These are phyloP conservation scores for Celoporthe dispersa DNA, from an alignment of 2,329 filamentous ascomycete species.

Conservation along the genomic window DNA sequence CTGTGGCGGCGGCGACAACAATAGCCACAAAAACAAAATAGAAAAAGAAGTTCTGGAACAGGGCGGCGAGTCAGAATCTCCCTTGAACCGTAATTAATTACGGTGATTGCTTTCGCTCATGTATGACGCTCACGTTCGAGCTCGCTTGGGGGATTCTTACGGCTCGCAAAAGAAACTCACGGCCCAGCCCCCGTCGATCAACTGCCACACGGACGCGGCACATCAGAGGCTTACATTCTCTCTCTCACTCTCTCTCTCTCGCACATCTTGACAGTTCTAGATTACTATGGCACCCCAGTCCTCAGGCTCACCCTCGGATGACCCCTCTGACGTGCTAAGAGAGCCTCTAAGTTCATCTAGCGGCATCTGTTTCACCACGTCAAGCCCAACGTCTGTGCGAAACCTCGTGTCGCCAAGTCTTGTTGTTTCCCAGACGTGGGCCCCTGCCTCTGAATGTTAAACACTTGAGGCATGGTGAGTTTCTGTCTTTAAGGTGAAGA, in stretches of 20 bases:
- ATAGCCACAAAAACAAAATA: not conserved
- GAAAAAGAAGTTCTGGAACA: not conserved
- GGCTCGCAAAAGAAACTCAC: not conserved
- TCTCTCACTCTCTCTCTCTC: not conserved
- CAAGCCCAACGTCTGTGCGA: slow-evolving; percentile 17
- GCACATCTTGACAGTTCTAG: not conserved
- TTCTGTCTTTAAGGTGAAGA: not conserved
- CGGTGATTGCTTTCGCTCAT: not conserved
- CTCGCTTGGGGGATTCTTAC: not conserved
- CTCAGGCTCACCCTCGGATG: not conserved
- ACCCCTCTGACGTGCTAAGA: slow-evolving; percentile 16
- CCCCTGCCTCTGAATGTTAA: not conserved
- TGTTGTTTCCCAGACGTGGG: not conserved
- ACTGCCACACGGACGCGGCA: not conserved
- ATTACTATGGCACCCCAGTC: no score
- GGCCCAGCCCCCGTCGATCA: not conserved
- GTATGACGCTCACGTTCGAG: slow-evolving; percentile 4
- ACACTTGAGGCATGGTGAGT: not conserved
- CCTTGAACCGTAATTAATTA: not conserved
- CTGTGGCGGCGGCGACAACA: no score
- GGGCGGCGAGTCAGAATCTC: not conserved
- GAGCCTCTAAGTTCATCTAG: slow-evolving; percentile 9
- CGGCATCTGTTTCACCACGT: slow-evolving; percentile 11
- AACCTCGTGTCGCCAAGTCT: slow-evolving; percentile 21
- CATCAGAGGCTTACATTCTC: not conserved